These are phyloP conservation scores for Globisporangium acanthophoron DNA, from an alignment of 352 stramenopile species.

Conservation along the genomic window DNA sequence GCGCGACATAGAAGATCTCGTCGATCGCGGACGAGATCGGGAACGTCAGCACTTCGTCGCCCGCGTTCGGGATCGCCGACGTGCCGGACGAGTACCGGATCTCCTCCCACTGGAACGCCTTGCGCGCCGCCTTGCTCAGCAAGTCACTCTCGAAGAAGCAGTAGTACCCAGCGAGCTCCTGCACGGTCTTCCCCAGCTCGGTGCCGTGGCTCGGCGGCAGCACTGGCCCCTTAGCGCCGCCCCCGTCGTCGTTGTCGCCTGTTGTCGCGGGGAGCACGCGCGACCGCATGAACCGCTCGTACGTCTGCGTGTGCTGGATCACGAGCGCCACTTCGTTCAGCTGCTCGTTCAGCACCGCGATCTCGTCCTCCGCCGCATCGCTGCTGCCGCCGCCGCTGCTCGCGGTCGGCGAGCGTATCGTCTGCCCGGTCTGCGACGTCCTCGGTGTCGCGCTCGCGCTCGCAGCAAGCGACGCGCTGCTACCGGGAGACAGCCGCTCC, in stretches of 20 bases:
- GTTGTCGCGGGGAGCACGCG: constrained; percentile 21
- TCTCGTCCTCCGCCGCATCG: constrained; percentile 36
- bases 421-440: constrained; percentile 4
- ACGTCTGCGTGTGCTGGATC: constrained; percentile 87
- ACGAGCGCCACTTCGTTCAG: constrained; percentile 83
- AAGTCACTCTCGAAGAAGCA: constrained; percentile 85
- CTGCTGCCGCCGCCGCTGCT: constrained; percentile 10
- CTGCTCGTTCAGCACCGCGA: constrained; percentile 75
- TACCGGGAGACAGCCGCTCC: not conserved
- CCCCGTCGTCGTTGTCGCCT: constrained; percentile 9
- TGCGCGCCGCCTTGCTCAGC: constrained; percentile 63
- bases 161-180: constrained; percentile 82
- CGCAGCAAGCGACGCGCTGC: not conserved
- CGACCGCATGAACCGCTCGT: constrained; percentile 84
- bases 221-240: constrained; percentile 4
- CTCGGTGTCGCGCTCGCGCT: not conserved
- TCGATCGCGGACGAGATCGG: constrained; percentile 82
- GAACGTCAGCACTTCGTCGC: constrained; percentile 41
- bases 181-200: constrained; percentile 73
- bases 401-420: constrained; percentile 1
- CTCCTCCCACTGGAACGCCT: constrained; percentile 86
- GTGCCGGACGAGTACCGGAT: constrained; percentile 49
- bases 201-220: constrained; percentile 65
- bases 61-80: not conserved
- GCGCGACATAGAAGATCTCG: constrained; percentile 85